phyloP scores from a whole-genome alignment of 75 land plant species.

The Larix kaempferi region DNA sequence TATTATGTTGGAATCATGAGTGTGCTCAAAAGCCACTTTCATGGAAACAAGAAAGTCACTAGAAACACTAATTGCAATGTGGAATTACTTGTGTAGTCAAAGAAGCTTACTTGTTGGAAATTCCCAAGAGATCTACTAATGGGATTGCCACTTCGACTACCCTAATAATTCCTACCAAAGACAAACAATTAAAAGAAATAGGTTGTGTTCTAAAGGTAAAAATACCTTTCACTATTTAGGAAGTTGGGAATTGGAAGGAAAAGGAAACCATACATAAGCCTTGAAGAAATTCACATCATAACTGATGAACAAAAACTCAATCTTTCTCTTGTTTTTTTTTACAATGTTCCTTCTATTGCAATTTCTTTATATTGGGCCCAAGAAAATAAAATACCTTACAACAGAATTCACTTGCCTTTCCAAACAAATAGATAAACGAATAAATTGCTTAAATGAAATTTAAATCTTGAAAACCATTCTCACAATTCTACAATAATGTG shows the following conservation, averaged over 20 bases:
- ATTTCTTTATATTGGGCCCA: background rate
- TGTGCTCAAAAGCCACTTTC: too few relatives aligned
- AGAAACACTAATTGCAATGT: too few relatives aligned
- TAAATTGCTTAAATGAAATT: background rate
- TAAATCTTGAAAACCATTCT: background rate
- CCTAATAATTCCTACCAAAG: slow-evolving; percentile 36
- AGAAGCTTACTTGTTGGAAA: too few relatives aligned
- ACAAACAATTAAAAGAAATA: background rate
- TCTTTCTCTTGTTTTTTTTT: background rate
- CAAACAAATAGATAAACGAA: background rate
- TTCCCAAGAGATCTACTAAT: too few relatives aligned
- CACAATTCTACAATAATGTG: background rate
- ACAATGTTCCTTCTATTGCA: background rate
- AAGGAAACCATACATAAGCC: background rate
- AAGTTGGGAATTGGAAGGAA: background rate
- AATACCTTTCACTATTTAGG: background rate
- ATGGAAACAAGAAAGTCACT: too few relatives aligned
- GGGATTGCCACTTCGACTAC: slow-evolving; percentile 41
- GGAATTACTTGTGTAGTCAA: too few relatives aligned
- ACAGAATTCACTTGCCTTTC: background rate
- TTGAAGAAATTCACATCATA: background rate
- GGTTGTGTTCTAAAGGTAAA: background rate
- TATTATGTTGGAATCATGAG: too few relatives aligned
- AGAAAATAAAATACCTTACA: background rate
- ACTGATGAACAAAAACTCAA: background rate